Conservation (phyloP, 345 rosid genomes). For the Aethionema arabicum region DNA sequence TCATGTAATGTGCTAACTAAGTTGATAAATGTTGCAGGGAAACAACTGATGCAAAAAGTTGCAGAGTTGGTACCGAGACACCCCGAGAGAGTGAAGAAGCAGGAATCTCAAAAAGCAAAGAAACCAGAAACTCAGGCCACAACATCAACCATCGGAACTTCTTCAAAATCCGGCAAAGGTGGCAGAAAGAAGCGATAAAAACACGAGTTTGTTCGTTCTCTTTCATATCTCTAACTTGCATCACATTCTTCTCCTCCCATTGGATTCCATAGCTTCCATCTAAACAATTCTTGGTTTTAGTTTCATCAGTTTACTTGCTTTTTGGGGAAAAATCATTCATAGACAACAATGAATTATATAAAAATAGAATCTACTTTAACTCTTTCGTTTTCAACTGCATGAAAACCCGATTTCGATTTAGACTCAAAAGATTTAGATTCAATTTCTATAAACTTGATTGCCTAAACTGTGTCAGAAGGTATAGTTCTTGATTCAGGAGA, state of each 20-base stretch:
- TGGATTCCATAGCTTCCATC: constrained; percentile 13
- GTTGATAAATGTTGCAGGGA: constrained; percentile 50
- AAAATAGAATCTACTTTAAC: background rate
- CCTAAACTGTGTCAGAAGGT: no score
- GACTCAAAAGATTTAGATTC: no score
- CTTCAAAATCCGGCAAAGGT: constrained; percentile 70
- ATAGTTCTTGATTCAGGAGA: no score
- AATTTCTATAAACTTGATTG: no score
- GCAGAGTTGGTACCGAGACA: constrained; percentile 90
- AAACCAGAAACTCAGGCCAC: constrained; percentile 71
- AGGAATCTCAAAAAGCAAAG: constrained; percentile 70
- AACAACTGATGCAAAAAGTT: constrained; percentile 80
- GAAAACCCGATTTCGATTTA: no score
- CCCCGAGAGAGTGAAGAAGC: constrained; percentile 82
- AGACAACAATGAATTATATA: background rate
- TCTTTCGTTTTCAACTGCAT: background rate
- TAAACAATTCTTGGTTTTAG: background rate
- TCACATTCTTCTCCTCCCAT: constrained; percentile 10
- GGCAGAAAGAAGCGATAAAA: constrained; percentile 79
- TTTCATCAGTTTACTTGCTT: background rate
- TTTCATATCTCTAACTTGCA: background rate
- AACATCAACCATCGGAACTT: constrained; percentile 41
- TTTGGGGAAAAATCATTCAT: constrained; percentile 3
- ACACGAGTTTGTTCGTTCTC: background rate
- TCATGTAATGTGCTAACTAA: constrained; percentile 19